These are phyloP conservation scores for Panaeolus papilionaceus DNA, from an alignment of 768 basidiomycete species.

Conservation along the genomic window DNA sequence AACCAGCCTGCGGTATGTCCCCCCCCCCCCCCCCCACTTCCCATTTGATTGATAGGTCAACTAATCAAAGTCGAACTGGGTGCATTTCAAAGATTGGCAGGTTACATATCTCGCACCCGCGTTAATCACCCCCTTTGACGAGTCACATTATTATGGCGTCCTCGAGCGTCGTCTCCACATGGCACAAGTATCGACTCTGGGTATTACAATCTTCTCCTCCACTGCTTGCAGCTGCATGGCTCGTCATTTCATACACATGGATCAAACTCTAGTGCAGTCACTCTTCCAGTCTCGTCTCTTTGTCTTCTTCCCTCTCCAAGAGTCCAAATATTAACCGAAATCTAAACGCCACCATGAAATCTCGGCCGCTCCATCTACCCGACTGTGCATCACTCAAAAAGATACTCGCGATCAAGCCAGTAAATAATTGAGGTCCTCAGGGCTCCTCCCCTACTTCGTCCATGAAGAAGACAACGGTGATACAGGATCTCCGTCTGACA, in stretches of 20 bases:
- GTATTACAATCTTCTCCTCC: background rate
- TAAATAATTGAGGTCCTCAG: too few relatives aligned
- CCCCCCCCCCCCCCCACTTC: background rate
- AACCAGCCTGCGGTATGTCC: background rate
- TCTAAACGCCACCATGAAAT: conserved; percentile 1
- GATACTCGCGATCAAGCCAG: background rate
- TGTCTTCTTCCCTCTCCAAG: background rate
- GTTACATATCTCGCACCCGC: conserved; percentile 2
- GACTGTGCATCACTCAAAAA: background rate
- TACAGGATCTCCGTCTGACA: conserved; percentile 2
- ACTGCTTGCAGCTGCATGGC: background rate
- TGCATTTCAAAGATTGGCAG: background rate
- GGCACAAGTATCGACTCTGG: background rate
- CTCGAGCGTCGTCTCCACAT: background rate
- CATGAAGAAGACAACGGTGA: background rate
- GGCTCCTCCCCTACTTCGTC: background rate
- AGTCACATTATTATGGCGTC: background rate
- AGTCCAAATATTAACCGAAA: background rate
- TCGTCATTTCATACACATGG: background rate
- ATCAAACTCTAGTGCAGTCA: background rate
- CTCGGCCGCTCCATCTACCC: background rate
- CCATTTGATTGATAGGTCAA: conserved; percentile 1
- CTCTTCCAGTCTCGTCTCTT: background rate
- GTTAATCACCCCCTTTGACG: background rate
- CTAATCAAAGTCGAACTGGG: background rate